A percentile compares a stretch with the other conserved stretches of the same genome.
Conservation (phyloP, 805 yeast species). For the Scheffersomyces ergatensis region DNA sequence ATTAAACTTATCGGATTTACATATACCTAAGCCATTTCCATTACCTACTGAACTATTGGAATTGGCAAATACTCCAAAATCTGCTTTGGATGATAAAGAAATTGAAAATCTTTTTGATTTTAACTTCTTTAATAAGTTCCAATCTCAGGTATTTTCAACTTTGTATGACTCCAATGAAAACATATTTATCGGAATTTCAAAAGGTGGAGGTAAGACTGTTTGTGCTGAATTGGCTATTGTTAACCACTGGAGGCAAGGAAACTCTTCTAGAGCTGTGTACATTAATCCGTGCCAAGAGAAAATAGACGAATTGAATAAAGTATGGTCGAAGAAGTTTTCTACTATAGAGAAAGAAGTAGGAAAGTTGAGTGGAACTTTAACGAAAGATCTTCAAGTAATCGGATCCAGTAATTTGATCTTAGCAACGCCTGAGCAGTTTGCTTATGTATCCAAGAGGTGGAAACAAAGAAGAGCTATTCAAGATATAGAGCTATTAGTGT, state of each 20-base stretch:
- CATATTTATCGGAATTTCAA: constrained; percentile 66
- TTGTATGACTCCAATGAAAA: constrained; percentile 58
- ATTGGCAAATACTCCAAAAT: constrained; percentile 46
- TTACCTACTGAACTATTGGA: constrained; percentile 59
- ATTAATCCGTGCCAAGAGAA: constrained; percentile 61
- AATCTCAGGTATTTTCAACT: constrained; percentile 66
- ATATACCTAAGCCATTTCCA: constrained; percentile 62
- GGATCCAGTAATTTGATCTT: constrained; percentile 65
- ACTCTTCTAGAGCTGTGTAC: constrained; percentile 75
- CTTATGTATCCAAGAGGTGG: constrained; percentile 76
- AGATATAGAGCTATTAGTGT: constrained; percentile 62
- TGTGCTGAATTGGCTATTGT: constrained; percentile 73
- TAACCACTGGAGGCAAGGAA: constrained; percentile 66
- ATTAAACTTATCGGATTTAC: constrained; percentile 48
- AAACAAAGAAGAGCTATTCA: constrained; percentile 70
- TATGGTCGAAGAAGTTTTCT: constrained; percentile 55
- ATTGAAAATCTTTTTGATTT: constrained; percentile 48
- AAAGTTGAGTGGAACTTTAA: constrained; percentile 54
- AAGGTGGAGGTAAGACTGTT: constrained; percentile 73
- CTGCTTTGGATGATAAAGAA: constrained; percentile 48
- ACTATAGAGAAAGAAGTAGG: constrained; percentile 49
- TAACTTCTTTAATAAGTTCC: constrained; percentile 63
- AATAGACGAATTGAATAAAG: constrained; percentile 43
- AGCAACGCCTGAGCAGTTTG: constrained; percentile 80
- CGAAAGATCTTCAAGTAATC: constrained; percentile 53